These are phyloP conservation scores for Lachnellula occidentalis DNA, from an alignment of 2,329 filamentous ascomycete species.

Conservation along the genomic window DNA sequence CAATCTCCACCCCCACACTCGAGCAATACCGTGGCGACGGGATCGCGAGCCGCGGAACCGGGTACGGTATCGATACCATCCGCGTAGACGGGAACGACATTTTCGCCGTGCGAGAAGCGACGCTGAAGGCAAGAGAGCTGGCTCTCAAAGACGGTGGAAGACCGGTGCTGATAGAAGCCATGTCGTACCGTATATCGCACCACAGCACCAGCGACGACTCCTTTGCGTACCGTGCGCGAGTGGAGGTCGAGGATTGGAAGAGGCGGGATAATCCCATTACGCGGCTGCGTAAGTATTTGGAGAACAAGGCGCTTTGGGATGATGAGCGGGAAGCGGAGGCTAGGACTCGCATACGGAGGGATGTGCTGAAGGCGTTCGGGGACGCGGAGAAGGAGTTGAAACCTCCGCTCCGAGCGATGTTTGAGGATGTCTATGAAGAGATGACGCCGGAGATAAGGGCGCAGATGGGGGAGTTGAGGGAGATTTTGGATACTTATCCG, in stretches of 20 bases:
- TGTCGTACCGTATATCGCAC: constrained; percentile 97
- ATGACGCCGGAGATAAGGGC: constrained; percentile 70
- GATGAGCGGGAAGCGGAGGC: constrained; percentile 74
- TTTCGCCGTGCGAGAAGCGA: constrained; percentile 79
- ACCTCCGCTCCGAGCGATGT: constrained; percentile 65
- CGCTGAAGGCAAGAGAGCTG: constrained; percentile 72
- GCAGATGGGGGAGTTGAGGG: constrained; percentile 72
- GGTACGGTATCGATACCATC: constrained; percentile 92
- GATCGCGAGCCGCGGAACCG: constrained; percentile 78
- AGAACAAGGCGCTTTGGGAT: constrained; percentile 76
- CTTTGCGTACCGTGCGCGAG: constrained; percentile 87
- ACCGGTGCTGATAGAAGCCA: constrained; percentile 87
- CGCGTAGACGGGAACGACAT: constrained; percentile 93
- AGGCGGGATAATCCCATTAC: constrained; percentile 83
- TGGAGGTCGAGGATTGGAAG: constrained; percentile 96
- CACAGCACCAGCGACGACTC: constrained; percentile 97
- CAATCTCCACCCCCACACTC: constrained; percentile 81
- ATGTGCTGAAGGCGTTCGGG: constrained; percentile 77
- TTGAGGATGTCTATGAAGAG: constrained; percentile 85
- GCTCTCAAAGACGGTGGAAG: constrained; percentile 26
- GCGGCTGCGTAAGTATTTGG: constrained; percentile 83
- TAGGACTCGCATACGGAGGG: constrained; percentile 60
- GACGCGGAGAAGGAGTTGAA: constrained; percentile 79
- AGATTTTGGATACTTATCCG: constrained; percentile 79
- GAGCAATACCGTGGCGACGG: constrained; percentile 91